phyloP scores from a whole-genome alignment of 805 yeast species.

The Candida berthetii region DNA sequence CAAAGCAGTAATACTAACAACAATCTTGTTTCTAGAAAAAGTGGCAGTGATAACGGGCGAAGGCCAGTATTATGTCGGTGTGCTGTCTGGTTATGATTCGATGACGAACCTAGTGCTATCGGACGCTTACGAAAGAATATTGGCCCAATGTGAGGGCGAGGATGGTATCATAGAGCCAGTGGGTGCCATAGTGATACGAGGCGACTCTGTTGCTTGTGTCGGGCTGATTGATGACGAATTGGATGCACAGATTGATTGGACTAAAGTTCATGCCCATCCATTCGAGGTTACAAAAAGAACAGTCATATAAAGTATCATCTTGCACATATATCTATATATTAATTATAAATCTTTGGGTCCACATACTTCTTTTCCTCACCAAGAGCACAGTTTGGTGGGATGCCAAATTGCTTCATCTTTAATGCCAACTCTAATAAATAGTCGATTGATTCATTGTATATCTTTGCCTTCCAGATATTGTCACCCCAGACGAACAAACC shows the following conservation, averaged over 20 bases:
- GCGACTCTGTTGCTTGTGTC: conserved; percentile 51
- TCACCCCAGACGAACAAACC: conserved; percentile 98
- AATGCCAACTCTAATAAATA: conserved; percentile 81
- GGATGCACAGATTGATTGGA: conserved; percentile 31
- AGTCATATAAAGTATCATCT: background rate
- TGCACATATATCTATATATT: background rate
- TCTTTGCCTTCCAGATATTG: conserved; percentile 85
- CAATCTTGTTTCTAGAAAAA: conserved; percentile 30
- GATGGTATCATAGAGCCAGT: conserved; percentile 22
- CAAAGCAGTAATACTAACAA: too few relatives aligned
- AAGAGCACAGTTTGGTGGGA: conserved; percentile 38
- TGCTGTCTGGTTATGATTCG: conserved; percentile 56
- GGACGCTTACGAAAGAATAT: conserved; percentile 43
- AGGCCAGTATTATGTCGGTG: conserved; percentile 44
- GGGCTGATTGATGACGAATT: conserved; percentile 43
- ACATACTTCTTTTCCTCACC: conserved; percentile 25
- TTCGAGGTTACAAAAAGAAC: background rate
- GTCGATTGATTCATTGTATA: conserved; percentile 89
- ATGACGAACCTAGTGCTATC: conserved; percentile 54
- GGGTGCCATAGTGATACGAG: conserved; percentile 50
- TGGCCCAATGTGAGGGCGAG: conserved; percentile 25
- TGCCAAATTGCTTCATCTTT: conserved; percentile 68
- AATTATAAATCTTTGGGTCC: conserved; percentile 16
- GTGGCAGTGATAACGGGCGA: conserved; percentile 54
- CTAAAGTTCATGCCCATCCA: conserved; percentile 17